Evolutionary conservation across 805 yeast species (phyloP).

Genomic region (Danielozyma ontarioensis): DNA sequence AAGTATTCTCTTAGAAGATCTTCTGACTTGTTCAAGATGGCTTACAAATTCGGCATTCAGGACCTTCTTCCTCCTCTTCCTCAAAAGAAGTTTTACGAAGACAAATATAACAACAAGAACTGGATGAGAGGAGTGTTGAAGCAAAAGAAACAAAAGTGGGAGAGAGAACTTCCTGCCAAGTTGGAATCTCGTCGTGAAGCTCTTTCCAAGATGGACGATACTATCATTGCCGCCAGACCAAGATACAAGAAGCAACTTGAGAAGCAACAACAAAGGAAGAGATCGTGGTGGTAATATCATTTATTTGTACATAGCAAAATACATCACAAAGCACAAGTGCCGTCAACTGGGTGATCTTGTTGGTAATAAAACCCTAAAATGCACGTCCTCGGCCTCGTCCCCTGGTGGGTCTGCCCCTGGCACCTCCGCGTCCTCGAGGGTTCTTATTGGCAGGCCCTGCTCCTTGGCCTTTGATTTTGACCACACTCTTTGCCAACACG

Average conservation of each 20-base stretch:
- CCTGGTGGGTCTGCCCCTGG: slow-evolving; percentile 6
- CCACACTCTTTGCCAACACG: slow-evolving; percentile 48
- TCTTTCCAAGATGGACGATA: slow-evolving; percentile 57
- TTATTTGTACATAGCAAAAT: background rate
- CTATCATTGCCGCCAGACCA: slow-evolving; percentile 58
- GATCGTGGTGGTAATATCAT: slow-evolving; percentile 25
- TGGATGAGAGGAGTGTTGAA: slow-evolving; percentile 70
- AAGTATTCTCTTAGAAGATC: slow-evolving; percentile 76
- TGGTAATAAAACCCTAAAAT: background rate
- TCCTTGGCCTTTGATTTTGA: slow-evolving; percentile 38
- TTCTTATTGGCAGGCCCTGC: slow-evolving; percentile 34
- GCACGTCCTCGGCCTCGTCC: slow-evolving; percentile 14
- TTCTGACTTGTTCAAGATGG: slow-evolving; percentile 77
- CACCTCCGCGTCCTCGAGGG: slow-evolving; percentile 8
- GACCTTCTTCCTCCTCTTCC: slow-evolving; percentile 68
- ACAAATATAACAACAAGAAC: slow-evolving; percentile 64
- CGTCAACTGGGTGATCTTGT: background rate
- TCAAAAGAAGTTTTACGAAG: slow-evolving; percentile 70
- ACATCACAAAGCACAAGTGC: background rate
- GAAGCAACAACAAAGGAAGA: slow-evolving; percentile 30
- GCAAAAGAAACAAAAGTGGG: slow-evolving; percentile 82
- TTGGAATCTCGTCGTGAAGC: slow-evolving; percentile 61
- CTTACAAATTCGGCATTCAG: slow-evolving; percentile 72
- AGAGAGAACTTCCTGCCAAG: slow-evolving; percentile 58
- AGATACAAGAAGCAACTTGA: slow-evolving; percentile 34